phyloP scores from a whole-genome alignment of 2,329 filamentous ascomycete genomes.

The Septoria petroselini region DNA sequence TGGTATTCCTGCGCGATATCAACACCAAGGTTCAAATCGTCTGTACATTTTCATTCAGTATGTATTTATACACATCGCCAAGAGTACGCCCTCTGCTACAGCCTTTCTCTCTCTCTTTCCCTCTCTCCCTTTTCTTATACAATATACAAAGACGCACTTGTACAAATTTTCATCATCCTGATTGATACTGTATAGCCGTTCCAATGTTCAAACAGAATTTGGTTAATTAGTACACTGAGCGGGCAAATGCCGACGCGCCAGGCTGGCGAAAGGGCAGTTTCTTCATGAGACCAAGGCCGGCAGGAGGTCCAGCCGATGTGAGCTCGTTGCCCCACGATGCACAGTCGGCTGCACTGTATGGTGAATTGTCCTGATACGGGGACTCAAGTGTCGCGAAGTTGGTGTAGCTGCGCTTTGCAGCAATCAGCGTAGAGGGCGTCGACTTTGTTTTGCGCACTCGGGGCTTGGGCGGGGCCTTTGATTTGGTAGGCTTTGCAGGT shows the following conservation, averaged over 20 bases:
- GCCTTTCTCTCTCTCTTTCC: no score
- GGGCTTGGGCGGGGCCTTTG: conserved; percentile 10
- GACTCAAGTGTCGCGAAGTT: conserved; percentile 1
- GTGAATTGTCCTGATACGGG: conserved; percentile 1
- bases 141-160: no score
- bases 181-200: conserved; percentile 1
- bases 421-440: conserved; percentile 2
- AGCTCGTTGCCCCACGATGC: conserved; percentile 6
- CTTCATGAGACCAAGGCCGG: conserved; percentile 4
- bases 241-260: background rate
- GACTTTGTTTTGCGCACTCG: conserved; percentile 2
- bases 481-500: conserved; percentile 3
- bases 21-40: no score
- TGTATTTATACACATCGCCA: no score
- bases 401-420: conserved; percentile 10
- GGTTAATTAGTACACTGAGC: background rate
- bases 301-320: background rate
- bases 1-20: no score
- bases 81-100: no score
- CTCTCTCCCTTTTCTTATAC: no score
- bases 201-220: no score
- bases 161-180: no score
- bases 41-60: no score
- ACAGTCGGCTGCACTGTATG: conserved; percentile 6
- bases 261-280: background rate